Conservation (phyloP, 192 early-diverging fungal genomes). For the Mortierella hygrophila region DNA sequence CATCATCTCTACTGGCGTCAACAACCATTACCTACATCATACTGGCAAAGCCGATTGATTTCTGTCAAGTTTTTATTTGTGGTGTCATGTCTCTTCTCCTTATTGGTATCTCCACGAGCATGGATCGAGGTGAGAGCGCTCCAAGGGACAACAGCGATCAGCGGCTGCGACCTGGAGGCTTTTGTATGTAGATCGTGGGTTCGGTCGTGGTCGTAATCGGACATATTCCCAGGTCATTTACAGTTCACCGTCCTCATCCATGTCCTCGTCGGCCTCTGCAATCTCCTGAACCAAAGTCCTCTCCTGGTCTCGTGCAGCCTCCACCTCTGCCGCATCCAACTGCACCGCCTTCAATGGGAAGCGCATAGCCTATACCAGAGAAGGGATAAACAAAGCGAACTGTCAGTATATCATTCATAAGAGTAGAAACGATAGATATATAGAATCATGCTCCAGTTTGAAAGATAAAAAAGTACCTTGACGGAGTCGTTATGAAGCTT, state of each 20-base stretch:
- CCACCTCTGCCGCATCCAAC: conserved; percentile 85
- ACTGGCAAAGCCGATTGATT: not conserved
- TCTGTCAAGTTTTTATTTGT: not conserved
- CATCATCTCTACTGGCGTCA: too few relatives aligned
- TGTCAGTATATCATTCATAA: not conserved
- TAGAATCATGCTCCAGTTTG: not conserved
- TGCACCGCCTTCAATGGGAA: conserved; percentile 91
- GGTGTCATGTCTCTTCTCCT: not conserved
- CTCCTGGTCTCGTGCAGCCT: conserved; percentile 91
- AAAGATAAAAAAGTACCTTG: conserved; percentile 65
- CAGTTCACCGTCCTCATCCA: conserved; percentile 78
- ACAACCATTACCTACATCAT: too few relatives aligned
- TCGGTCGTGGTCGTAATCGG: not conserved
- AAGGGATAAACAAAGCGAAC: conserved; percentile 7
- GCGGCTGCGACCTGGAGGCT: not conserved
- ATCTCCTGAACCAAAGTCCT: conserved; percentile 94
- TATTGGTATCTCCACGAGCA: conserved; percentile 5
- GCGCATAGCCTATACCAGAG: conserved; percentile 81
- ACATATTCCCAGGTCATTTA: not conserved
- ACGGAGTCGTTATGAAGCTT: conserved; percentile 98
- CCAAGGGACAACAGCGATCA: not conserved
- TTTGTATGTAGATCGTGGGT: not conserved
- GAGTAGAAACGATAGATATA: not conserved
- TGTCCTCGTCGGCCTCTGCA: conserved; percentile 87
- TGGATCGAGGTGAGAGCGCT: not conserved